Base-by-base conservation (phyloP, 2,329 filamentous ascomycete species). In the Apiospora sp. region DNA sequence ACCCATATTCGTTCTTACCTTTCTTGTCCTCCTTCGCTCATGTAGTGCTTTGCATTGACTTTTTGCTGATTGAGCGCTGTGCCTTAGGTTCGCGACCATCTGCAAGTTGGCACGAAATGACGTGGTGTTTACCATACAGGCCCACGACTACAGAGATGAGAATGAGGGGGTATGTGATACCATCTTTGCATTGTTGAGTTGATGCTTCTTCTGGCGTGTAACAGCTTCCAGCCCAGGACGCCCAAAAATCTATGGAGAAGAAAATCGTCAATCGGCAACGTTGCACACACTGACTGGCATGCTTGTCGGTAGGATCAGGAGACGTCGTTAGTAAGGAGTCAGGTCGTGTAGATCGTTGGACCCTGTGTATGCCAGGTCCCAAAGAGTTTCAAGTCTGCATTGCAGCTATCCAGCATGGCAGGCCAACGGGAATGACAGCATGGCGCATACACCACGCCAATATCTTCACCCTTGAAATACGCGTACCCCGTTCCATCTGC, bases 11-110 rank as follows among this genome's bases (percentile, higher is more conserved):
- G 16, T 16, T 19, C 8, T 30, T 14, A 3, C 34, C 19, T 22
- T 58, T 22, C 46, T 22, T 58, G 5, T 41, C 14, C 58, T 14
- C 34, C 3, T 5, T 64, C 58, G 3, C 19, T 8, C 12, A 10
- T 13, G 10, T 41, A 24, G 58, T 64, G 34, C 34, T 10, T 13
- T 64, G 34, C 58, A 64, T 64, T 64, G 58, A 64, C 58, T 64
- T 64, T 41, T n/a, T 41, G 58, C 58, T 64, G 41, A 64, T 64
- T 64, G 58, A 64, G 58, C 58, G 19, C 22, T 64, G 30, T 64
- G 12, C 58, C 34, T 64, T 64, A 41, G 13, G 58, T 64, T 64
- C 19, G 22, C 58, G 8, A 10, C 30, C 19, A 41, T 22, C n/a
- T 41, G 19, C 19, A 41, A 41, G 14, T 22, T 41, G 58, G 34